Percentiles rank a stretch among this genome's conserved stretches.
These are phyloP conservation scores for Aspergillus haitiensis DNA, from an alignment of 495 filamentous ascomycete species.

Conservation along the genomic window DNA sequence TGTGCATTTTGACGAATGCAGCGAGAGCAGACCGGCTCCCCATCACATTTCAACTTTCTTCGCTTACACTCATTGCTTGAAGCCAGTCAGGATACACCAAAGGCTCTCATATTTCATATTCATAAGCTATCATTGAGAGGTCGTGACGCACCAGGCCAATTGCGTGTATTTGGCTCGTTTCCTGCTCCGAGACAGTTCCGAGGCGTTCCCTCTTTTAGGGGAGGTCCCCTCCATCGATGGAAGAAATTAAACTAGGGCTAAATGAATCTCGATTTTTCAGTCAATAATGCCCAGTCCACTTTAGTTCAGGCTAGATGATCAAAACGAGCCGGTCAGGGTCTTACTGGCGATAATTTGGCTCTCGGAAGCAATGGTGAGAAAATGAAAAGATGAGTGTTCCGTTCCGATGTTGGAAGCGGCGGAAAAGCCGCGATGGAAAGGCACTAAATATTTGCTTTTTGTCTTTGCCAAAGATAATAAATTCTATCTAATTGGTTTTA, in stretches of 20 bases:
- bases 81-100: conserved; percentile 12
- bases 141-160: conserved; percentile 37
- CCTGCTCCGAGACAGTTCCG: conserved; percentile 29
- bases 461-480: too few relatives aligned
- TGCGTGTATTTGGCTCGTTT: conserved; percentile 44
- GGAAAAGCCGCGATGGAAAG: too few relatives aligned
- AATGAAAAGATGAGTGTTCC: not conserved
- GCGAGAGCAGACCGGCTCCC: conserved; percentile 71
- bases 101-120: not conserved
- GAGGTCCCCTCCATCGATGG: conserved; percentile 8
- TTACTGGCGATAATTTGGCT: not conserved
- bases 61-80: conserved; percentile 80
- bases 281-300: conserved; percentile 3
- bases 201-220: conserved; percentile 10
- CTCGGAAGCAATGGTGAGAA: not conserved
- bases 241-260: not conserved
- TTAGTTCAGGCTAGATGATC: not conserved
- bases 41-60: conserved; percentile 90
- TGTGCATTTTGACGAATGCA: conserved; percentile 66
- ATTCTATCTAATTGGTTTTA: not conserved
- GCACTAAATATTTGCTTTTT: too few relatives aligned
- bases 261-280: not conserved
- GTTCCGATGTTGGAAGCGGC: conserved; percentile 4
- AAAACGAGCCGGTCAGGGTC: not conserved
- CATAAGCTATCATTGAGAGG: not conserved